Evolutionary conservation across 1,139 yeast genomes (phyloP), one percentile per base, ranked within the genome.

Genomic region (Kodamaea alishanica): DNA sequence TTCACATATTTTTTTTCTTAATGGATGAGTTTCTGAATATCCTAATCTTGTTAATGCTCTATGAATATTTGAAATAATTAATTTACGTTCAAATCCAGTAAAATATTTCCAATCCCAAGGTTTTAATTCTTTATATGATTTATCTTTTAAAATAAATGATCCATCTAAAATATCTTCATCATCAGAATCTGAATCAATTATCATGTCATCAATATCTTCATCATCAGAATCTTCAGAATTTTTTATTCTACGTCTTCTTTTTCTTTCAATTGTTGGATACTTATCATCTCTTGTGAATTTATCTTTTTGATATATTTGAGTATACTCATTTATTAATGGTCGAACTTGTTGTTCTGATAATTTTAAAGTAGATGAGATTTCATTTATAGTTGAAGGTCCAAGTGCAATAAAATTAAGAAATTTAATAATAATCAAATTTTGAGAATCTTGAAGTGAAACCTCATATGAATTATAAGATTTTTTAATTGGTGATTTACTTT

Each of bases 11-110:
- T 64, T 67, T 41, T 55, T 62, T 31, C 77, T 52, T 38, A 70
- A 55, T 6, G 77, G 76, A 49, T 71, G 75, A 9, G 75, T 67
- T 32, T 64, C 71, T 50, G 67, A 67, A 43, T 57, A 71, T 25
- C 76, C 77, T 33, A 68, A 52, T 35, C 77, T 51, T 20, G 72
- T 69, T 45, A 71, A 60, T 8, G 74, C 73, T 41, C 61, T 58
- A 46, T 67, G 59, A 35, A 63, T 56, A 45, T 69, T 70, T 28
- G 59, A 54, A 24, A 66, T 49, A 26, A 71, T 56, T 35, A 63
- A 47, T 4, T 45, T 45, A 32, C 72, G 56, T 48, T 71, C 75
- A 28, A 53, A 52, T n/a, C 48, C 52, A 10, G 65, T 51, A 49
- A 63, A 70, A 29, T 52, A 48, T 30, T 42, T 43, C 73, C 74